phyloP scores from a whole-genome alignment of 352 stramenopile genomes.

The Aphanomyces cochlioides region DNA sequence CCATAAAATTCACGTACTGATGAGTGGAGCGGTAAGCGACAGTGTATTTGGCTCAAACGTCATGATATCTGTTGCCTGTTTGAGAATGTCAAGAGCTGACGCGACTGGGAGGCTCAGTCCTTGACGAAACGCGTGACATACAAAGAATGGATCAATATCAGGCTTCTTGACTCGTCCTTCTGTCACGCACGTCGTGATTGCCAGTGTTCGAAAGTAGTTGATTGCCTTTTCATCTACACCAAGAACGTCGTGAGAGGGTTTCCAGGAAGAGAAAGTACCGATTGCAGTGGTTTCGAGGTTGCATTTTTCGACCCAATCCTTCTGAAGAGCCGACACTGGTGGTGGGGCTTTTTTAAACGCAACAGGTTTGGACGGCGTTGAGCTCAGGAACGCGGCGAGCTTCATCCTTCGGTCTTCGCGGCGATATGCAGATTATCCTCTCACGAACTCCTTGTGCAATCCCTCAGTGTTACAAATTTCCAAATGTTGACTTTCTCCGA shows the following conservation, averaged over 20 bases:
- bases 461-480: not conserved
- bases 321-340: slow-evolving; percentile 15
- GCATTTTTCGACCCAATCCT: slow-evolving; percentile 21
- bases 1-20: slow-evolving; percentile 10
- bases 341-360: slow-evolving; percentile 17
- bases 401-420: slow-evolving; percentile 12
- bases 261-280: slow-evolving; percentile 11
- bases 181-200: slow-evolving; percentile 23
- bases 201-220: slow-evolving; percentile 23
- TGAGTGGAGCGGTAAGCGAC: slow-evolving; percentile 9
- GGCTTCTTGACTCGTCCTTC: slow-evolving; percentile 20
- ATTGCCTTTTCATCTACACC: slow-evolving; percentile 23
- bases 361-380: slow-evolving; percentile 9
- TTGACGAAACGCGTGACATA: slow-evolving; percentile 20
- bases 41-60: slow-evolving; percentile 17
- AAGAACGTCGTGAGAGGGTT: not conserved
- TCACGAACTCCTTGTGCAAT: not conserved
- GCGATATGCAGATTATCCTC: not conserved
- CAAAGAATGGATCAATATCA: slow-evolving; percentile 24
- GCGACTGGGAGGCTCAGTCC: slow-evolving; percentile 15
- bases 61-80: slow-evolving; percentile 21
- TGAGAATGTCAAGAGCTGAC: slow-evolving; percentile 16
- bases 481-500: not conserved
- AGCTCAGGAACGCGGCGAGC: slow-evolving; percentile 28
- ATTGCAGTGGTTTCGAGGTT: slow-evolving; percentile 21